Conservation (phyloP, 2,329 filamentous ascomycete species). For the Fusarium mundagurra region DNA sequence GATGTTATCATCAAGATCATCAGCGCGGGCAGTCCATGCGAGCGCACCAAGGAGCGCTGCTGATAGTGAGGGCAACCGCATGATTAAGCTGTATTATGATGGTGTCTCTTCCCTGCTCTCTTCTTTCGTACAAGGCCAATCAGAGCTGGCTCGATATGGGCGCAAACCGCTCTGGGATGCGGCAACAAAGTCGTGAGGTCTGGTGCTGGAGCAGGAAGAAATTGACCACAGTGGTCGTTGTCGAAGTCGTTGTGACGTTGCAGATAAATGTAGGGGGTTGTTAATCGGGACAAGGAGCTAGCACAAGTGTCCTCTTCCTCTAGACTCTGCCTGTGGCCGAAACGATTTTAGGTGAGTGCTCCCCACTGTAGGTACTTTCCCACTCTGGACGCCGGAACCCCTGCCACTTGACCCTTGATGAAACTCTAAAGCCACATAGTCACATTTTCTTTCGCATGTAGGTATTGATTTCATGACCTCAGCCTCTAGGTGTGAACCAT, state of each 20-base stretch:
- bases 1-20: slow-evolving; percentile 58
- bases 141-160: slow-evolving; percentile 29
- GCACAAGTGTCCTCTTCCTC: slow-evolving; percentile 46
- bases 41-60: slow-evolving; percentile 60
- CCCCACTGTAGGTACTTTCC: slow-evolving; percentile 38
- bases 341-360: slow-evolving; percentile 40
- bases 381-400: background rate
- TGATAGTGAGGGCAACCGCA: slow-evolving; percentile 60
- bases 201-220: slow-evolving; percentile 2
- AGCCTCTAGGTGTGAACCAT: background rate
- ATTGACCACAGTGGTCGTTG: slow-evolving; percentile 35
- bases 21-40: slow-evolving; percentile 61
- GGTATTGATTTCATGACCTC: background rate
- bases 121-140: slow-evolving; percentile 32
- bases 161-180: slow-evolving; percentile 35
- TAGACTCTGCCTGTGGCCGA: slow-evolving; percentile 4
- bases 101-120: slow-evolving; percentile 6
- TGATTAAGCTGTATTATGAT: slow-evolving; percentile 45
- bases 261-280: slow-evolving; percentile 39
- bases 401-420: slow-evolving; percentile 11
- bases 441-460: background rate
- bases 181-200: slow-evolving; percentile 17
- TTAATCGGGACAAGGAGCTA: slow-evolving; percentile 38
- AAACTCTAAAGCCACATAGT: slow-evolving; percentile 21
- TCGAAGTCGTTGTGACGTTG: slow-evolving; percentile 38